These are phyloP conservation scores for Sporothrix curviconia DNA, from an alignment of 2,329 filamentous ascomycete species.

Conservation along the genomic window DNA sequence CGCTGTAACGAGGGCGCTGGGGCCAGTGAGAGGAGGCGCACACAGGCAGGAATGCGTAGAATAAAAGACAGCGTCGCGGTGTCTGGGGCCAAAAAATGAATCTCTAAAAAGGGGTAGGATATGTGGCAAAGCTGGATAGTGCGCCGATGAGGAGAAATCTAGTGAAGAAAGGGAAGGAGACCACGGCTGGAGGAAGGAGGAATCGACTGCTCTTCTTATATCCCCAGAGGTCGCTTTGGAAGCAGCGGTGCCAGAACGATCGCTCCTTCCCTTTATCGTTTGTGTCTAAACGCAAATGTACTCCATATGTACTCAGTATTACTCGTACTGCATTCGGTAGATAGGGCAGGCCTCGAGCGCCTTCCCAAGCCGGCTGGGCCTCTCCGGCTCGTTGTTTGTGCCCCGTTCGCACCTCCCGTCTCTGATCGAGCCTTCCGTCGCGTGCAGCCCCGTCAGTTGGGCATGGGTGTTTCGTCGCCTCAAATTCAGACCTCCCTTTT, in stretches of 20 bases:
- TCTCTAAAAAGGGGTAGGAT: background rate
- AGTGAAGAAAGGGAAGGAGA: background rate
- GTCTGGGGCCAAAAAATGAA: too few relatives aligned
- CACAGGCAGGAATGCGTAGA: background rate
- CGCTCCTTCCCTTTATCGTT: slow-evolving; percentile 5
- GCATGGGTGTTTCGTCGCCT: background rate
- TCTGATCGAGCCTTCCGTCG: background rate
- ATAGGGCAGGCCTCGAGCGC: background rate
- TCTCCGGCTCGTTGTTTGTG: too few relatives aligned
- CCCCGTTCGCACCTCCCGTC: background rate
- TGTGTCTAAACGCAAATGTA: too few relatives aligned
- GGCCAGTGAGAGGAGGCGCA: background rate
- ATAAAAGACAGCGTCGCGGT: background rate
- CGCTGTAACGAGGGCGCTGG: background rate
- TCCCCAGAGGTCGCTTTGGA: slow-evolving; percentile 5
- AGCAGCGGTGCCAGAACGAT: background rate
- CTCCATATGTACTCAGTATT: too few relatives aligned
- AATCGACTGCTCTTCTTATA: background rate
- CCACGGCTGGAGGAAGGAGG: background rate
- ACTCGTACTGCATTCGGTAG: background rate
- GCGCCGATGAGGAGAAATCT: background rate
- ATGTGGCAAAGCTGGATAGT: background rate
- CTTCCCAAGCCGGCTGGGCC: background rate
- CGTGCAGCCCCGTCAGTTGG: too few relatives aligned
- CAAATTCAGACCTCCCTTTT: background rate